Evolutionary conservation across 495 filamentous ascomycete genomes (phyloP).

Genomic region (Hypomontagnella submonticulosa): DNA sequence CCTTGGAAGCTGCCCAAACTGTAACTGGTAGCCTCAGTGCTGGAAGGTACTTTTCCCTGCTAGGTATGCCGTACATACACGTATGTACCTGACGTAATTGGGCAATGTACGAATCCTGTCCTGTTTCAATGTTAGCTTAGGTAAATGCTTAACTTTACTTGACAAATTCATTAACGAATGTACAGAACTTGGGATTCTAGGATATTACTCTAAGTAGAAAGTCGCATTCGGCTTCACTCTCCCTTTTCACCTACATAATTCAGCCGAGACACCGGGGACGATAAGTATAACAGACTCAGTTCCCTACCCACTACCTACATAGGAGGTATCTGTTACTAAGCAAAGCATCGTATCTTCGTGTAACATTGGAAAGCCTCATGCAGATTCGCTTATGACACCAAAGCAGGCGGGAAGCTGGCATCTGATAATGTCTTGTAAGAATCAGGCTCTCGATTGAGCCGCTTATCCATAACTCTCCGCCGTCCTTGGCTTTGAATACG

Average conservation of each 20-base stretch:
- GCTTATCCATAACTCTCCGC: not conserved
- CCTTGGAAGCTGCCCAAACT: conserved; percentile 8
- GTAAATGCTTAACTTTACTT: not conserved
- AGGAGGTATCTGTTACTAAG: not conserved
- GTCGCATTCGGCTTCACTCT: conserved; percentile 9
- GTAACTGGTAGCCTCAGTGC: too few relatives aligned
- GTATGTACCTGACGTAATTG: conserved; percentile 34
- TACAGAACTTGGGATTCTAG: not conserved
- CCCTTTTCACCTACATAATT: conserved; percentile 7
- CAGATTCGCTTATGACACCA: too few relatives aligned
- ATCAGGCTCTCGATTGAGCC: not conserved
- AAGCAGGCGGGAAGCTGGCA: not conserved
- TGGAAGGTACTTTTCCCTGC: too few relatives aligned
- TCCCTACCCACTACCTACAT: too few relatives aligned
- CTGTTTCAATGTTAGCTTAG: too few relatives aligned
- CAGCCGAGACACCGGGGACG: not conserved
- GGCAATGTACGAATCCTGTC: conserved; percentile 2
- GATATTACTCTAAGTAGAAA: conserved; percentile 3
- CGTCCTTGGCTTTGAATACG: not conserved
- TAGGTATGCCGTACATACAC: not conserved
- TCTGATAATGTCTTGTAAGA: too few relatives aligned
- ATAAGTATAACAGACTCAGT: too few relatives aligned
- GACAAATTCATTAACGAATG: too few relatives aligned
- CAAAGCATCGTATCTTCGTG: not conserved
- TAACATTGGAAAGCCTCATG: not conserved